Percentiles rank a stretch among this genome's conserved stretches.
phyloP scores from a whole-genome alignment of 805 yeast genomes.

The Hanseniaspora valbyensis region DNA sequence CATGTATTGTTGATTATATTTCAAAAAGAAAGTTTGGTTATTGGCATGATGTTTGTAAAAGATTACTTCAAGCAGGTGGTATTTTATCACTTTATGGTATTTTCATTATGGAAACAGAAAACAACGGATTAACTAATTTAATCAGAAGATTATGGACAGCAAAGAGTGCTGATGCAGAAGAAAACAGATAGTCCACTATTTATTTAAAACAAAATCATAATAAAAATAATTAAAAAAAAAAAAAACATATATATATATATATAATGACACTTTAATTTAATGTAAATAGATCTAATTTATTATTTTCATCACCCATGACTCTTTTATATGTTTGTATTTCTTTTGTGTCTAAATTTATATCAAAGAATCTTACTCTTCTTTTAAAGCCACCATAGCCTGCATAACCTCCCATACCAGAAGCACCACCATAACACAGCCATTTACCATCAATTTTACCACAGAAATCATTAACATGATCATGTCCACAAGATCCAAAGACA shows the following conservation, averaged over 20 bases:
- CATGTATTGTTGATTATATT: constrained; percentile 69
- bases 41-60: constrained; percentile 51
- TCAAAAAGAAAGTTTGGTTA: constrained; percentile 63
- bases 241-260: too few species aligned
- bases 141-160: constrained; percentile 31
- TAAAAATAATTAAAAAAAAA: too few species aligned
- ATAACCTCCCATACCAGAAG: constrained; percentile 89
- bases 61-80: constrained; percentile 51
- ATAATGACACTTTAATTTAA: background rate
- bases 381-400: constrained; percentile 83
- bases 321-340: constrained; percentile 1
- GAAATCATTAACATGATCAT: constrained; percentile 91
- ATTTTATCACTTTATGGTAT: constrained; percentile 59
- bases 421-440: constrained; percentile 94
- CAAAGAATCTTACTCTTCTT: constrained; percentile 67
- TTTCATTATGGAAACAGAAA: constrained; percentile 54
- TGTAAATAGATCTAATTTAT: constrained; percentile 2
- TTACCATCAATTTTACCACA: constrained; percentile 53
- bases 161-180: background rate
- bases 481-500: constrained; percentile 71
- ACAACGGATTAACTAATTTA: constrained; percentile 50
- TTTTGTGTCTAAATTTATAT: constrained; percentile 36
- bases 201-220: background rate
- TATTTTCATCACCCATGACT: constrained; percentile 8
- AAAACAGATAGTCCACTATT: too few species aligned